Evolutionary conservation across 345 rosid genomes (phyloP), one percentile per base, ranked within the genome.

Genomic region (Cardamine occulta): DNA sequence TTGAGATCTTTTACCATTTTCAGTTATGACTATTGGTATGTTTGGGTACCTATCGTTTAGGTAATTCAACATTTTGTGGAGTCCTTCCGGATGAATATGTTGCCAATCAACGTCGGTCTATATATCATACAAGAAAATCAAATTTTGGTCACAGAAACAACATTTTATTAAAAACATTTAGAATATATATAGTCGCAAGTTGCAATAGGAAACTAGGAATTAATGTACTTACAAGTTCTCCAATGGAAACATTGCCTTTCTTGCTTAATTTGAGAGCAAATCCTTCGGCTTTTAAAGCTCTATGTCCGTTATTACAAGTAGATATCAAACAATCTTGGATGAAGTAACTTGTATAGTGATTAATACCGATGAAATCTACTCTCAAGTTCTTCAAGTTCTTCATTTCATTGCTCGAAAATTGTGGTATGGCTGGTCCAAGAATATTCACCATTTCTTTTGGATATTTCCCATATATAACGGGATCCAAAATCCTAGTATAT

Each of bases 71-170:
- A 78, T 66, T 48, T 81, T 82, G 8, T 79, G 65, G 54, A 87
- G 80, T 65, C 93, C 88, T 66, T 66, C 57, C 2, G 89, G 93
- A 56, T 82, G 74, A 45, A 73, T 67, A 52, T 71, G 74, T 18
- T 64, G 75, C 98, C 96, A 93, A 13, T 47, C 34, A 49, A 85
- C 28, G 7, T 75, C 70, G 24, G 90, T 90, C 94, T 93, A 78
- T 21, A 21, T 21, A 21, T 47, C 78, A 68, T 31, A 58, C 18
- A 34, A 71, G 10, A 11, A 54, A 28, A 47, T 15, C n/a, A 42
- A 13, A 40, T 13, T 42, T 37, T 29, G 18, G 32, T 37, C 18
- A 51, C 4, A 13, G 8, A 55, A 62, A 62, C 44, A 39, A 60
- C 23, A 21, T 21, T 21, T 21, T 21, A 21, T 21, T 21, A 21